phyloP scores from a whole-genome alignment of 331 rosid species.

The Cydonia oblonga region DNA sequence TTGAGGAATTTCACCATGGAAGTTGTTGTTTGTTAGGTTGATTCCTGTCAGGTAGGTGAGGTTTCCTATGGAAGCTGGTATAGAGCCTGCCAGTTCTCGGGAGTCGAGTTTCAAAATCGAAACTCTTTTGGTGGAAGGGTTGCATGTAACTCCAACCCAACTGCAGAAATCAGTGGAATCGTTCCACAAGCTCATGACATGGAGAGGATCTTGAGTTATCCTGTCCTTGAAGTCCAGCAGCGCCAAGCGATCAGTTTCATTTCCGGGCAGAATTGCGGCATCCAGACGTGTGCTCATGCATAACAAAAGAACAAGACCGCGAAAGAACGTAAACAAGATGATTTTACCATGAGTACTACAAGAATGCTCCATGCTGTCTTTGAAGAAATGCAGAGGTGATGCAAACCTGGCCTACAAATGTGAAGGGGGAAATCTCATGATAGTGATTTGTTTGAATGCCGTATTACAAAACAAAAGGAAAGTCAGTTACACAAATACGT shows the following conservation, averaged over 20 bases:
- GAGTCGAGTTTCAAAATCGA: conserved; percentile 11
- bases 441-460: too few species aligned
- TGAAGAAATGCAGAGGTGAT: too few species aligned
- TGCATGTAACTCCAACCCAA: conserved; percentile 51
- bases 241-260: not conserved
- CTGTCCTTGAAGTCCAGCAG: not conserved
- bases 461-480: too few species aligned
- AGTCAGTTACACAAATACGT: too few species aligned
- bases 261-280: not conserved
- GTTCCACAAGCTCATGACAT: not conserved
- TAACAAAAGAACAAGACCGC: not conserved
- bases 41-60: conserved; percentile 30
- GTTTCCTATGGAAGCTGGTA: conserved; percentile 39
- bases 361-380: not conserved
- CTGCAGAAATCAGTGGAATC: not conserved
- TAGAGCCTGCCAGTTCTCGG: conserved; percentile 4
- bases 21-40: conserved; percentile 15
- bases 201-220: not conserved
- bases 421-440: too few species aligned
- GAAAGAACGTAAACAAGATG: not conserved
- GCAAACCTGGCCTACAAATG: too few species aligned
- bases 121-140: conserved; percentile 17
- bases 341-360: not conserved
- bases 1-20: conserved; percentile 33
- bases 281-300: not conserved